Evolutionary conservation across 345 rosid genomes (phyloP).

Genomic region (thale cress (Arabidopsis thaliana)): DNA sequence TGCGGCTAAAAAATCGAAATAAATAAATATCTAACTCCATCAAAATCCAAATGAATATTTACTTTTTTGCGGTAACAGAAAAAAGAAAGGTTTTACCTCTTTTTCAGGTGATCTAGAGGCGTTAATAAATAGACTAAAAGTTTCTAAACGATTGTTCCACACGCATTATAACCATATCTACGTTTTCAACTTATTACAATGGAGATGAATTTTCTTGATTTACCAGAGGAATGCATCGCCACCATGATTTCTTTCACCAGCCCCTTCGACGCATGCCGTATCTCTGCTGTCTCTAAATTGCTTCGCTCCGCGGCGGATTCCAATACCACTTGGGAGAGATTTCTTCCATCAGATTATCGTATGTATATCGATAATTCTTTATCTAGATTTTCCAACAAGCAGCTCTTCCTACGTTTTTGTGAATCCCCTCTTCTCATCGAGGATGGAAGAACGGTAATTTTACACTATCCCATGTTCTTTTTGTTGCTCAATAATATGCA

Average conservation of each 20-base stretch:
- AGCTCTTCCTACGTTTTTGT: constrained; percentile 47
- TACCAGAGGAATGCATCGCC: constrained; percentile 50
- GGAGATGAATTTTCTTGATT: constrained; percentile 30
- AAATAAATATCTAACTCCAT: no score
- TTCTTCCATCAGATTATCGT: constrained; percentile 41
- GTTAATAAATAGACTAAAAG: neutral
- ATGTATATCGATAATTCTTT: constrained; percentile 13
- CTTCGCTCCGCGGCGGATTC: constrained; percentile 43
- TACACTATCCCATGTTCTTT: neutral
- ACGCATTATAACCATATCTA: neutral
- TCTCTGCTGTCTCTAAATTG: constrained; percentile 38
- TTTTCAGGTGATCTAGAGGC: neutral
- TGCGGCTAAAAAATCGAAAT: no score
- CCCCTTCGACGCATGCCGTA: constrained; percentile 47
- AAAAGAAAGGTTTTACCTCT: neutral
- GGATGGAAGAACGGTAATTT: constrained; percentile 48
- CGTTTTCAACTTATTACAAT: neutral
- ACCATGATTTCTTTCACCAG: constrained; percentile 44
- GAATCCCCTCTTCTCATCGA: constrained; percentile 43
- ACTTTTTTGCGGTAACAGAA: no score
- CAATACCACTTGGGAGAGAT: constrained; percentile 45
- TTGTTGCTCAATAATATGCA: neutral
- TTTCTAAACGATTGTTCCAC: no score
- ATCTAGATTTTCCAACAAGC: constrained; percentile 40
- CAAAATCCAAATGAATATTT: no score